A percentile compares a stretch with the other conserved stretches of the same genome.
phyloP scores from a whole-genome alignment of 1,284 basidiomycete genomes.

The Stereum hirsutum region DNA sequence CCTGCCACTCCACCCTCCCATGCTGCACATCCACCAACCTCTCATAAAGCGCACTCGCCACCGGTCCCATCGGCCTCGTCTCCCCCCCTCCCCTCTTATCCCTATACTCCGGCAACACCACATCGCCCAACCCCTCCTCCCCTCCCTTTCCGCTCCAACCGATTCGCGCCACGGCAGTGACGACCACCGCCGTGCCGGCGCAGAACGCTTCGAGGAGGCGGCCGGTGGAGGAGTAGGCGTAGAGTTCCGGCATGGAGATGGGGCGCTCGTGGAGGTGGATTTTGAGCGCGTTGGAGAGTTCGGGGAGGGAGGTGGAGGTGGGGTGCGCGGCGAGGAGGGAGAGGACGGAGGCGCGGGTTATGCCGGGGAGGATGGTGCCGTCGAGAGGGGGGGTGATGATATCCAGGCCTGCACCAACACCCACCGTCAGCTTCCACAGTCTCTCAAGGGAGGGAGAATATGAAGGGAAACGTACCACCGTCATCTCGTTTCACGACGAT shows the following conservation, averaged over 20 bases:
- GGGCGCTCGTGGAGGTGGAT: slow-evolving; percentile 49
- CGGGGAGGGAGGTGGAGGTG: slow-evolving; percentile 24
- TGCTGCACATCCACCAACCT: slow-evolving; percentile 58
- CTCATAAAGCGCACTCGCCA: slow-evolving; percentile 47
- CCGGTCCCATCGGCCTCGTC: slow-evolving; percentile 40
- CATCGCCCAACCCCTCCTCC: no score
- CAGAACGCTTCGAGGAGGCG: slow-evolving; percentile 62
- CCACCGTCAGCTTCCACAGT: not conserved
- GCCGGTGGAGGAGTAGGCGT: slow-evolving; percentile 35
- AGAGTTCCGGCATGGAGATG: slow-evolving; percentile 58
- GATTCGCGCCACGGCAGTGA: slow-evolving; percentile 49
- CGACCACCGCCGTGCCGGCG: slow-evolving; percentile 63
- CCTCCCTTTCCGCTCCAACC: slow-evolving; percentile 39
- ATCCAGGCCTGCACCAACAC: slow-evolving; percentile 37
- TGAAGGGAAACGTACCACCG: slow-evolving; percentile 27
- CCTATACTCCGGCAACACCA: slow-evolving; percentile 33
- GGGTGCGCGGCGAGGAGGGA: slow-evolving; percentile 44
- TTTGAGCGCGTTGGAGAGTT: slow-evolving; percentile 25
- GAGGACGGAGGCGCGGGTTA: slow-evolving; percentile 71
- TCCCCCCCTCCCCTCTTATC: no score
- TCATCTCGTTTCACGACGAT: slow-evolving; percentile 38
- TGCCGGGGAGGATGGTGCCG: slow-evolving; percentile 65
- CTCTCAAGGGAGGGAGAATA: not conserved
- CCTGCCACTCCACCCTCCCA: slow-evolving; percentile 42
- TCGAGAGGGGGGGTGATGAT: slow-evolving; percentile 70